Evolutionary conservation across 139 green algal genomes (phyloP).

Genomic region (Volvox reticuliferus): DNA sequence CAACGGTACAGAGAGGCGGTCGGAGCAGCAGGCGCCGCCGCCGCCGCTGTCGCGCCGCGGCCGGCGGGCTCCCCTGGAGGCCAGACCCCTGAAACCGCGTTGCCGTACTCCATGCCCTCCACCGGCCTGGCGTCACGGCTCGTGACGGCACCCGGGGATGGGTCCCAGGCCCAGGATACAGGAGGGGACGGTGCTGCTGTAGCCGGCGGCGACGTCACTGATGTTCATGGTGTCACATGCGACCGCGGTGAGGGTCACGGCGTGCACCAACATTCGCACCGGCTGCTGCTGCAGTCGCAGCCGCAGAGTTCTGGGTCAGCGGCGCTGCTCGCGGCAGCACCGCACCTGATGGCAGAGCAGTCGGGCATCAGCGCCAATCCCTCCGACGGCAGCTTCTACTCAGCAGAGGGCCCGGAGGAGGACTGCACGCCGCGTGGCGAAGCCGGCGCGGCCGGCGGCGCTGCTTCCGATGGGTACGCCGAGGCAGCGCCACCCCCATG

Average conservation of each 20-base stretch:
- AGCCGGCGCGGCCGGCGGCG: conserved; percentile 1
- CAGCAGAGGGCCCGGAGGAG: not conserved
- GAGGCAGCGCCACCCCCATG: no score
- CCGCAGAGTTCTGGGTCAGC: not conserved
- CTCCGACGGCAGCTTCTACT: conserved; percentile 33
- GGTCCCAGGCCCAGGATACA: not conserved
- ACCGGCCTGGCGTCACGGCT: not conserved
- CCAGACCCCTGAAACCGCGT: not conserved
- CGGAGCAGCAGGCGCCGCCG: not conserved
- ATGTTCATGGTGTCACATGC: no score
- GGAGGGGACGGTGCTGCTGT: no score
- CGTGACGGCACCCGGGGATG: conserved; percentile 7
- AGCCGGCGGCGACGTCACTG: not conserved
- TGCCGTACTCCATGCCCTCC: not conserved
- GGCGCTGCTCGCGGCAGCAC: not conserved
- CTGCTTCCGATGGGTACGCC: not conserved
- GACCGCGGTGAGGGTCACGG: not conserved
- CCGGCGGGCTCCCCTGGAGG: not conserved
- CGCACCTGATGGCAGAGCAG: not conserved
- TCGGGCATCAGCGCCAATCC: not conserved
- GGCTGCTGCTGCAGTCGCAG: not conserved
- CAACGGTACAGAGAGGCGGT: no score
- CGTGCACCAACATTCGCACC: not conserved
- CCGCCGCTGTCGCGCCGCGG: not conserved
- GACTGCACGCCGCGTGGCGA: not conserved